Evolutionary conservation across 805 yeast genomes (phyloP), one percentile per base, ranked within the genome.

Genomic region (Naumovozyma dairenensis): DNA sequence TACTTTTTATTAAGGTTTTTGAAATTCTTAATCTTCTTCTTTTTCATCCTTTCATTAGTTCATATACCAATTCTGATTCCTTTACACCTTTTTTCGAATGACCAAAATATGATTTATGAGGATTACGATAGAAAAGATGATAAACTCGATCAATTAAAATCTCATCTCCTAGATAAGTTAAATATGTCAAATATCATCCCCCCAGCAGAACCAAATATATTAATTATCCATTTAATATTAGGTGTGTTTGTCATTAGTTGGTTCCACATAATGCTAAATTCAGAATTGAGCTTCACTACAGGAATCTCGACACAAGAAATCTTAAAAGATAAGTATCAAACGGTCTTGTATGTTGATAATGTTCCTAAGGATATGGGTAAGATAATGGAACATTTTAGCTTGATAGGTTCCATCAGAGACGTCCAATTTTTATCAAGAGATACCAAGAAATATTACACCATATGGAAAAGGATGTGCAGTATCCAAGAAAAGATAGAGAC

Each of bases 121-220:
- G 29, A 16, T 18, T 28, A 7, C 26, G 14, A 19, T 33, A 31
- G 4, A 24, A 10, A 16, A 12, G 21, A 28, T 14, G 26, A 29
- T 21, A n/a, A n/a, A n/a, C n/a, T n/a, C n/a, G 39, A 41, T 17
- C 17, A 16, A 5, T 29, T 28, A 5, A 20, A 21, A 12, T 25
- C 42, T 6, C 39, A 33, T 5, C 40, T 48, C 32, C 34, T 86
- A 31, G 94, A 85, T 46, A 62, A 58, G 31, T 61, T 83, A 6
- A 80, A 93, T 14, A 70, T 82, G 53, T 74, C 92, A 3, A 80
- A 81, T 46, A 67, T 84, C 2, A 70, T 72, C 29, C 67, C 74
- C 0, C 26, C 26, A 7, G 5, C 13, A 5, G 26, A 24, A 12
- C 26, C 26, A 6, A 48, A 55, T 4, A 53, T 72, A 16, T 63